Base-by-base conservation (phyloP, 176 grass and related monocot species). In the Tillandsia fasciculata region DNA sequence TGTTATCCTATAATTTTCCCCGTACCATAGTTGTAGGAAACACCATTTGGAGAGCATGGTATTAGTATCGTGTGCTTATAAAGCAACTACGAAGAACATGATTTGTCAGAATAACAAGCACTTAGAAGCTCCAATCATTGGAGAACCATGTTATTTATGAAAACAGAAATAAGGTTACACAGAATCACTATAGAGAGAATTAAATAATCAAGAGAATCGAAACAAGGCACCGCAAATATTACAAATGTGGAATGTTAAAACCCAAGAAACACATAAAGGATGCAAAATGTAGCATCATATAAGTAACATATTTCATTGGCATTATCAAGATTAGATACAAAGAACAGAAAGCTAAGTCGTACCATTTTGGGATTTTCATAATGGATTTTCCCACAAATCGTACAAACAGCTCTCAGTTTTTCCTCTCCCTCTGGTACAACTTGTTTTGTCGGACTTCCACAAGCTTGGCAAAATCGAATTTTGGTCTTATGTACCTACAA, bases 281-380 rank as follows among this genome's bases (percentile, higher is more conserved):
- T 42, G 33, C 4, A 0, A 42, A 42, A 42, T 42, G 33, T 42
- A 42, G 33, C 33, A 42, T 42, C 33, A 42, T 42, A 42, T 42
- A 42, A 42, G 33, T 6, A 42, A 42, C 1, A 42, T 42, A 42
- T 42, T 42, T 42, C 33, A 6, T 42, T 42, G 33, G 33, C 33
- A 42, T 20, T 65, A 23, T 15, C 63, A 70, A n/a, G 28, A 49
- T 59, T 23, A 24, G 53, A 54, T 33, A 11, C n/a, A 61, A 75
- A 47, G 50, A 56, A 13, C 27, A 17, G 9, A 66, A 48, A 29
- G 48, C 72, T 2, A 69, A 67, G 20, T 0, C 53, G 18, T 90
- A 99, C 94, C 94, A 99, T 99, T 87, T 93, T 93, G 4, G 94
- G 94, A 66, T 99, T 99, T 24, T 93, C 94, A 29, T 93, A 99